Percentiles rank a stretch among this genome's conserved stretches.
These are phyloP conservation scores for Platanthera zijinensis DNA, from an alignment of 106 monocot genomes.

Conservation along the genomic window DNA sequence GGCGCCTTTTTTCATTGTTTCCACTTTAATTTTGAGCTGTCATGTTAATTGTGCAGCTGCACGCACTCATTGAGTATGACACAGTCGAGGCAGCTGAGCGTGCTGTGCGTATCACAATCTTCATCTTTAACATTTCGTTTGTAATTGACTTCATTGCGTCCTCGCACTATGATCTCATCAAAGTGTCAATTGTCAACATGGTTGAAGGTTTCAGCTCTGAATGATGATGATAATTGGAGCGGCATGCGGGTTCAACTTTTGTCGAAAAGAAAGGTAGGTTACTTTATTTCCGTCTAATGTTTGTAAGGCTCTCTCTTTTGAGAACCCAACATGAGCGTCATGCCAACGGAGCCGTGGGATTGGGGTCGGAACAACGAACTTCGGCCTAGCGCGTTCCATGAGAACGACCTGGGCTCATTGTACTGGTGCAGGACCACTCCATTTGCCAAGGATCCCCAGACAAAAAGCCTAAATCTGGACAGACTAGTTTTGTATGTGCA, in stretches of 20 bases:
- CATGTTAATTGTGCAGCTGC: conserved; percentile 40
- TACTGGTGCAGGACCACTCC: no score
- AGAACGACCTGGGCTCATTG: no score
- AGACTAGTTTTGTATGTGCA: no score
- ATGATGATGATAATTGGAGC: conserved; percentile 85
- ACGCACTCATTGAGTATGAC: conserved; percentile 74
- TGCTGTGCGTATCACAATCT: conserved; percentile 44
- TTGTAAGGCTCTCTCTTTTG: neutral
- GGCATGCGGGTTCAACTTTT: conserved; percentile 69
- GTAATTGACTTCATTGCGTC: neutral
- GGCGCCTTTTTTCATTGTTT: neutral
- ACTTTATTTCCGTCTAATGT: neutral
- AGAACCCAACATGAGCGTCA: neutral
- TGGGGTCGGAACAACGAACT: no score
- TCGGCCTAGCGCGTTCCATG: no score
- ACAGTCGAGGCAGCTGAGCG: conserved; percentile 57
- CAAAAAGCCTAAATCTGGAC: no score
- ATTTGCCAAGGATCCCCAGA: no score
- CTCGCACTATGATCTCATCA: neutral
- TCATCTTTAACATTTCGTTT: neutral
- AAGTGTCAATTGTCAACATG: neutral
- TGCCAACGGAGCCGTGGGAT: no score
- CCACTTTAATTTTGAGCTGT: neutral
- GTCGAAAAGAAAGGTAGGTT: conserved; percentile 35
- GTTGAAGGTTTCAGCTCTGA: conserved; percentile 46